Evolutionary conservation across 495 filamentous ascomycete genomes (phyloP).

Genomic region (Talaromyces thailandensis): DNA sequence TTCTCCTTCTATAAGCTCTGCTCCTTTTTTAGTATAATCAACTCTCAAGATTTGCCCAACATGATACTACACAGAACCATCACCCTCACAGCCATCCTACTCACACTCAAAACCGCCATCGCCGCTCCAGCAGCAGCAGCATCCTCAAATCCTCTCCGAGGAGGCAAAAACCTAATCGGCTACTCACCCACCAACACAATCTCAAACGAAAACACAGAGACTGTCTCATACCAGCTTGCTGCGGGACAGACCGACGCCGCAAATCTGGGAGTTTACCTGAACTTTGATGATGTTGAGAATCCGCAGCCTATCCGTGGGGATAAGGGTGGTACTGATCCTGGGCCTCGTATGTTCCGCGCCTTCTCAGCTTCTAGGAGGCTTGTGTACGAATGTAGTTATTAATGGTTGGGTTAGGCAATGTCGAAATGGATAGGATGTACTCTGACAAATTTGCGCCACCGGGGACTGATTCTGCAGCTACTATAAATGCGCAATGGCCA

Average conservation of each 20-base stretch:
- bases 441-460: constrained; percentile 60
- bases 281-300: constrained; percentile 51
- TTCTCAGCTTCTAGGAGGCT: not conserved
- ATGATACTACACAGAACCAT: not conserved
- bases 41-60: not conserved
- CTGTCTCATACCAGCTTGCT: constrained; percentile 33
- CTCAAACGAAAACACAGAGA: constrained; percentile 20
- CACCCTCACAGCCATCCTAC: not conserved
- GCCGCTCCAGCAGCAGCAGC: constrained; percentile 10
- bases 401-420: constrained; percentile 29
- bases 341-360: constrained; percentile 37
- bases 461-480: constrained; percentile 51
- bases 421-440: constrained; percentile 53
- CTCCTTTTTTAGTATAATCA: not conserved
- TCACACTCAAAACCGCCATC: not conserved
- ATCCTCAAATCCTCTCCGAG: constrained; percentile 18
- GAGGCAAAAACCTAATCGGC: constrained; percentile 22
- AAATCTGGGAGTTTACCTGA: constrained; percentile 50
- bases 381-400: not conserved
- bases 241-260: constrained; percentile 49
- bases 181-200: constrained; percentile 27
- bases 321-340: constrained; percentile 50
- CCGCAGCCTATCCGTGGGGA: constrained; percentile 63
- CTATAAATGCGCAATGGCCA: constrained; percentile 63
- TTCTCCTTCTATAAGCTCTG: not conserved